These are phyloP conservation scores for Barbarea vulgaris DNA, from an alignment of 345 rosid species.

Conservation along the genomic window DNA sequence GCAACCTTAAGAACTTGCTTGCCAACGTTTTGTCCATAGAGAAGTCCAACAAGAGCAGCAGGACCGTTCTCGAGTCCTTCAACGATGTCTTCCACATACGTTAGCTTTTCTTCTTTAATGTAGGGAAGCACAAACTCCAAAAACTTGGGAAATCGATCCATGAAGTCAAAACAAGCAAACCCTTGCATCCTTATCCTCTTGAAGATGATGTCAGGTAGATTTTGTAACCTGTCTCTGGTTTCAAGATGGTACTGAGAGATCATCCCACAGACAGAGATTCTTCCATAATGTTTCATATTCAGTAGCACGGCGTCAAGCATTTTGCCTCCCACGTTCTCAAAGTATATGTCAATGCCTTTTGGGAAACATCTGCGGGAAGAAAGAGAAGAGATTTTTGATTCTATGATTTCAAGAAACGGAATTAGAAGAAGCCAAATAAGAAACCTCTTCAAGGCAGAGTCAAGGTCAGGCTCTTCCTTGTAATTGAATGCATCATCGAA, in stretches of 20 bases:
- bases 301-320: constrained; percentile 53
- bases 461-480: constrained; percentile 51
- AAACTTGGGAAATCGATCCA: constrained; percentile 37
- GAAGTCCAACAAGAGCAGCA: constrained; percentile 48
- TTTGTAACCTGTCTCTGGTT: constrained; percentile 32
- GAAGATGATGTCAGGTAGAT: constrained; percentile 22
- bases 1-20: constrained; percentile 48
- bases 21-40: constrained; percentile 48
- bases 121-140: constrained; percentile 44
- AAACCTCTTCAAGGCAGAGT: constrained; percentile 47
- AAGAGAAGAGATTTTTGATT: background rate
- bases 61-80: constrained; percentile 57
- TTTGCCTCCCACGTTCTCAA: constrained; percentile 59
- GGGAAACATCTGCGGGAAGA: constrained; percentile 42
- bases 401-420: background rate
- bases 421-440: background rate
- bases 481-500: constrained; percentile 66
- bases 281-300: constrained; percentile 45
- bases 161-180: constrained; percentile 34
- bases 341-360: constrained; percentile 55
- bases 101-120: constrained; percentile 42
- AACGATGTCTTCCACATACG: constrained; percentile 50
- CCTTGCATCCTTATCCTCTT: constrained; percentile 49
- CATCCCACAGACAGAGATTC: constrained; percentile 53
- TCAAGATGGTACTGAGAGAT: constrained; percentile 50